Conservation (phyloP, 371 early-diverging fungal species). For the Mortierella polycephala region DNA sequence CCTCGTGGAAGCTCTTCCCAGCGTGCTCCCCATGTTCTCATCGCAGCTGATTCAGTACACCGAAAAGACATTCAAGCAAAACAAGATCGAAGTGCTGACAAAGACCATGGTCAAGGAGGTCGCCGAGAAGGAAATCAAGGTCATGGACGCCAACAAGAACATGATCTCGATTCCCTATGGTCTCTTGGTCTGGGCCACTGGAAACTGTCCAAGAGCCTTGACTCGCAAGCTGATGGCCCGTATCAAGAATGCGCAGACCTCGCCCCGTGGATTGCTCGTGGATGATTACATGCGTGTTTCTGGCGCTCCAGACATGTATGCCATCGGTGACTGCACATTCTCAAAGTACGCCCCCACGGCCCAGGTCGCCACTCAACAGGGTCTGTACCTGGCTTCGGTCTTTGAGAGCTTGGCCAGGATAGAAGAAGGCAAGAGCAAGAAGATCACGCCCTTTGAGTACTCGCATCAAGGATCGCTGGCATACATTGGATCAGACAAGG, state of each 20-base stretch:
- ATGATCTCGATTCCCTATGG: constrained; percentile 84
- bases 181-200: constrained; percentile 94
- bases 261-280: constrained; percentile 84
- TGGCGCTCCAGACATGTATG: constrained; percentile 82
- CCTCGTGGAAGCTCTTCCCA: constrained; percentile 87
- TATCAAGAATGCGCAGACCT: constrained; percentile 76
- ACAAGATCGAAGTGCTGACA: constrained; percentile 86
- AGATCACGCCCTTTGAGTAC: constrained; percentile 81
- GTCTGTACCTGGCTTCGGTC: constrained; percentile 81
- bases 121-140: constrained; percentile 79
- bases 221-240: constrained; percentile 78
- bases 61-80: constrained; percentile 86
- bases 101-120: constrained; percentile 94
- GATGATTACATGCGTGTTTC: constrained; percentile 86
- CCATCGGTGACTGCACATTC: constrained; percentile 89
- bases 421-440: constrained; percentile 57
- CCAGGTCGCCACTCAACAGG: constrained; percentile 94
- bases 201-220: constrained; percentile 89
- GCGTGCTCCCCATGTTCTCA: constrained; percentile 90
- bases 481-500: constrained; percentile 91
- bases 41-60: constrained; percentile 92
- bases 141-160: constrained; percentile 77
- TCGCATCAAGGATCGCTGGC: constrained; percentile 88
- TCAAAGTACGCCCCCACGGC: constrained; percentile 91
- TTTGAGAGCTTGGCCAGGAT: constrained; percentile 68